Evolutionary conservation across 2,329 filamentous ascomycete species (phyloP).

Genomic region (Aspergillus sp.): DNA sequence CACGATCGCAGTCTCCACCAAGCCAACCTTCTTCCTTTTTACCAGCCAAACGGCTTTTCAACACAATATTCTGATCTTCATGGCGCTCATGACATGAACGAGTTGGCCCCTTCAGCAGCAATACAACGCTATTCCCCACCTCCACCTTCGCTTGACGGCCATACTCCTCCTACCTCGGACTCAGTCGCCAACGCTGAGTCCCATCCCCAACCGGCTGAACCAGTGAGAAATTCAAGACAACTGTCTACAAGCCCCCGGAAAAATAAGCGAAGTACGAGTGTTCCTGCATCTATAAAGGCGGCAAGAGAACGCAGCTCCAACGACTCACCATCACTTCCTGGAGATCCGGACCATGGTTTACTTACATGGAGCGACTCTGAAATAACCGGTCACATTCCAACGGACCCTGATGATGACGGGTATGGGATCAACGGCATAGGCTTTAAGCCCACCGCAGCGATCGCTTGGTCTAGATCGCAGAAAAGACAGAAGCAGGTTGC

Average conservation of each 20-base stretch:
- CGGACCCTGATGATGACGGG: constrained; percentile 60
- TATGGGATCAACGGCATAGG: constrained; percentile 65
- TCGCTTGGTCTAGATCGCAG: constrained; percentile 57
- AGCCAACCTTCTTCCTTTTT: constrained; percentile 6
- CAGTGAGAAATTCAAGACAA: constrained; percentile 21
- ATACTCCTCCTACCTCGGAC: constrained; percentile 4
- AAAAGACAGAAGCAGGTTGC: constrained; percentile 58
- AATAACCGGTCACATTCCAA: constrained; percentile 60
- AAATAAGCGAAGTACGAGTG: constrained; percentile 20
- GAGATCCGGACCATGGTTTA: constrained; percentile 28
- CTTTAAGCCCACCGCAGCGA: constrained; percentile 60
- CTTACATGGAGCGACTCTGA: constrained; percentile 59
- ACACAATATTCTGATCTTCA: constrained; percentile 3
- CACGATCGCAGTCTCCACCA: constrained; percentile 15
- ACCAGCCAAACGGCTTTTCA: constrained; percentile 16
- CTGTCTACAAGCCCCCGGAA: constrained; percentile 23
- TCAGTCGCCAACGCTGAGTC: constrained; percentile 9
- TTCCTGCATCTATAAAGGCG: constrained; percentile 20
- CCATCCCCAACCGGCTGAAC: constrained; percentile 7
- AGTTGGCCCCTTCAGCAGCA: constrained; percentile 12
- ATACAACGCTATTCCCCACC: not conserved
- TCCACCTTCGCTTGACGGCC: not conserved
- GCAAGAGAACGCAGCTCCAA: constrained; percentile 27
- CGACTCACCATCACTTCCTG: constrained; percentile 35
- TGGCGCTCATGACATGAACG: constrained; percentile 21